Evolutionary conservation across 306 rosid genomes (phyloP).

Genomic region (Quercus gilva): DNA sequence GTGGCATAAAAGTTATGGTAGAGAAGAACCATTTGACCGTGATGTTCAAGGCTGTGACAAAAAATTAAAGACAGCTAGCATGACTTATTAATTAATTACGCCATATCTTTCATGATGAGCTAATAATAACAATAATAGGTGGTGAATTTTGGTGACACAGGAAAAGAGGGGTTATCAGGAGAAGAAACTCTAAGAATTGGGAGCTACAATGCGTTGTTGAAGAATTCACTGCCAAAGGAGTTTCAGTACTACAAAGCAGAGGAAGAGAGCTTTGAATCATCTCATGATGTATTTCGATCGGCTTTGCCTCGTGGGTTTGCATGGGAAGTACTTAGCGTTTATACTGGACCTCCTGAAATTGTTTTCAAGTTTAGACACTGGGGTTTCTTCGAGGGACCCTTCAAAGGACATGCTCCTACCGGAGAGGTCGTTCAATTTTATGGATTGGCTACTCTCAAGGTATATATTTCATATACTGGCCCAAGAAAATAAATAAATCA

Average conservation of each 20-base stretch:
- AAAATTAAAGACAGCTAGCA: too few relatives aligned
- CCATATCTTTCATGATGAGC: too few relatives aligned
- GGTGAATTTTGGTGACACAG: conserved; percentile 15
- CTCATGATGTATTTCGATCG: conserved; percentile 53
- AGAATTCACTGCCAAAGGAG: conserved; percentile 55
- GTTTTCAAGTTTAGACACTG: conserved; percentile 77
- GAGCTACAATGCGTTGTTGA: conserved; percentile 60
- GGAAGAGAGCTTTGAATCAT: conserved; percentile 68
- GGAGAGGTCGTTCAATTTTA: conserved; percentile 56
- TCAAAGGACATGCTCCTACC: conserved; percentile 53
- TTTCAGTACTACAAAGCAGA: conserved; percentile 54
- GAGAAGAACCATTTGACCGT: too few relatives aligned
- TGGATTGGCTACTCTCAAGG: conserved; percentile 71
- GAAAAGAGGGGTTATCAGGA: conserved; percentile 58
- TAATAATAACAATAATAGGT: too few relatives aligned
- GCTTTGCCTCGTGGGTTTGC: conserved; percentile 85
- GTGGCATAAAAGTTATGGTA: too few relatives aligned
- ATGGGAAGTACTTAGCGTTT: conserved; percentile 76
- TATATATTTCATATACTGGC: not conserved
- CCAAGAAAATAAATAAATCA: too few relatives aligned
- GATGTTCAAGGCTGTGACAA: too few relatives aligned
- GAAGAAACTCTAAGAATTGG: conserved; percentile 66
- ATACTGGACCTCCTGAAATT: conserved; percentile 64
- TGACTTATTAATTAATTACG: too few relatives aligned
- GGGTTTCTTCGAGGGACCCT: conserved; percentile 87